Evolutionary conservation across 2,329 filamentous ascomycete genomes (phyloP), one percentile per base, ranked within the genome.

Genomic region (Rhexocercosporidium sp.): DNA sequence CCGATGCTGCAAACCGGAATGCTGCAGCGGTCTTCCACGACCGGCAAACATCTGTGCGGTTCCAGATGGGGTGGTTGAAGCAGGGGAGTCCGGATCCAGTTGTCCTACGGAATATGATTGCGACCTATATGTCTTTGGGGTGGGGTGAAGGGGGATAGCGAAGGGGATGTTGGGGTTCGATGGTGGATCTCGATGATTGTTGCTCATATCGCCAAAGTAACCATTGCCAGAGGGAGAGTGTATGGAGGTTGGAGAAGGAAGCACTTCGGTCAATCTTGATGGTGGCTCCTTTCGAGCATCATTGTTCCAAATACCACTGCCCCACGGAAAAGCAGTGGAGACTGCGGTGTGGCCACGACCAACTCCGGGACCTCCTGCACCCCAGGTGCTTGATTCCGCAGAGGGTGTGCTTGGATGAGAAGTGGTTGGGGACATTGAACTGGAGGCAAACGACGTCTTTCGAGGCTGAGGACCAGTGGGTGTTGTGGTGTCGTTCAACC

Each of bases 81-180:
- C 71, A 41, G 72, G 70, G 3, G 71, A 80, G 66, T 95, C 92
- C 0, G 90, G 86, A 62, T 97, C 94, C 68, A 94, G 83, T 77
- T 97, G 94, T 4, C 94, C 94, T 57, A 97, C 95, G 0, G 95
- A 98, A 79, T 98, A 98, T 4, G 96, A 98, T 79, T 97, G 93
- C 6, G 96, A 99, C 51, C 96, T 90, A 74, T 97, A 96, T 0
- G 93, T 94, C 79, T 98, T 98, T 1, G 92, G 92, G 0, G 93
- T 96, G 0, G 95, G 94, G 70, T 97, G 92, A 22, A 97, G 84
- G 3, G 94, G 94, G 72, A 97, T 96, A 7, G 92, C 86, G 75
- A 97, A 97, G 0, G 93, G 92, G 63, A 97, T 92, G 70, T 95
- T 88, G 72, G 84, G 79, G 69, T 86, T 90, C 49, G 82, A 82